Base-by-base conservation (phyloP, 1,284 basidiomycete species). In the Apiotrichum mycotoxinovorans region DNA sequence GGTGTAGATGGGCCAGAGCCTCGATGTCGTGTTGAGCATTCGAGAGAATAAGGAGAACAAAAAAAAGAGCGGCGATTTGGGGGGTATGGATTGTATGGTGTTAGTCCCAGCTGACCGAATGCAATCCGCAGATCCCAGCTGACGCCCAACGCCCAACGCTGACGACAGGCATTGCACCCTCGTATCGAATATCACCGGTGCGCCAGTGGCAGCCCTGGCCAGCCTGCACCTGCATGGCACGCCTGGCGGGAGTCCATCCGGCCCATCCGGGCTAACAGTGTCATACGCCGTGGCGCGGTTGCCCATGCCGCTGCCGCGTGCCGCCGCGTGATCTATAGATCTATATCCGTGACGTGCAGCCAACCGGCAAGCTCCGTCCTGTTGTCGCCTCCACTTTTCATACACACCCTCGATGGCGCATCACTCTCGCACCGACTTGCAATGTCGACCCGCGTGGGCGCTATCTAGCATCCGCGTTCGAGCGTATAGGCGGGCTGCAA, bases 1-100 rank as follows among this genome's bases (percentile, higher is more conserved):
- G 26, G 51, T 2, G 20, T 18, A 25, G 33, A 34, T 42, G 26
- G 50, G 38, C 50, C 50, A 51, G 40, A 52, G 51, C 38, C 51
- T 27, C 4, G 51, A 51, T 11, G 47, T 25, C 23, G 35, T 7
- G 33, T 27, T 22, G 35, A 40, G 48, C 48, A 40, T 50, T 12
- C 25, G 48, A n/a, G 15, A 15, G 23, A 26, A 25, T 10, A 18
- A 15, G 30, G 45, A 44, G 15, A 20, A 42, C 10, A 45, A n/a
- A 38, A 38, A 15, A 4, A 37, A 37, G 4, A 15, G 4, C 35
- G 4, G 17, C 8, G 4, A 37, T 37, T 15, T 18, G 37, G 17
- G 17, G 17, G 37, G n/a, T n/a, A n/a, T n/a, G n/a, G n/a, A n/a
- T n/a, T n/a, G n/a, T n/a, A 30, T 30, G 30, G 30, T 7, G 30